Conservation (phyloP, 768 basidiomycete species). For the Mycena polygramma region DNA sequence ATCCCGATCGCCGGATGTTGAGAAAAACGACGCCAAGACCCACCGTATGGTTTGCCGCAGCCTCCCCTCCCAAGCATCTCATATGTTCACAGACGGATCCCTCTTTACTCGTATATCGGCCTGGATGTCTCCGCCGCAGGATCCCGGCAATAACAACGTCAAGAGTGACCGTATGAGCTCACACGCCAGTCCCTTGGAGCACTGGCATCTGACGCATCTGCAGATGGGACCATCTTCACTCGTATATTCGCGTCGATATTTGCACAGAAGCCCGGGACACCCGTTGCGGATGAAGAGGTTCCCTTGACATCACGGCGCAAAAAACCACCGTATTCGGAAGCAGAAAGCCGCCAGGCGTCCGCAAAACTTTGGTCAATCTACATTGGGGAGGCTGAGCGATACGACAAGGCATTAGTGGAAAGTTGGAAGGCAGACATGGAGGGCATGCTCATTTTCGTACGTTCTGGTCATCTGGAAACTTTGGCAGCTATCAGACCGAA, state of each 20-base stretch:
- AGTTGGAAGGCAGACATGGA: constrained; percentile 21
- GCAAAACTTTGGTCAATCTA: constrained; percentile 14
- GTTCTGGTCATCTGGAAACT: background rate
- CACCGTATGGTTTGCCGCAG: background rate
- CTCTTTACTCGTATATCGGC: background rate
- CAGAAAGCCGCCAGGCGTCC: background rate
- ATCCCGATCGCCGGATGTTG: background rate
- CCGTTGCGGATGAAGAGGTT: too few species aligned
- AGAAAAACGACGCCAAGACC: background rate
- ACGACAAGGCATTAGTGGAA: background rate
- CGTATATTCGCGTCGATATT: too few species aligned
- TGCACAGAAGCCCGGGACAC: too few species aligned
- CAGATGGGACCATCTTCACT: too few species aligned
- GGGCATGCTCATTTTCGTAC: constrained; percentile 4
- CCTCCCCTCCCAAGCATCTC: background rate
- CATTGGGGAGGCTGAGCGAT: background rate
- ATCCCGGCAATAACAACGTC: background rate
- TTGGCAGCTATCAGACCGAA: background rate
- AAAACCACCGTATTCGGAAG: background rate
- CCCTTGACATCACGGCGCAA: too few species aligned
- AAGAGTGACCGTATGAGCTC: too few species aligned
- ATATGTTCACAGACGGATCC: background rate
- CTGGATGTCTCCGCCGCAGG: background rate
- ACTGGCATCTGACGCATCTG: too few species aligned
- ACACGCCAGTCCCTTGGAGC: too few species aligned